Percentiles rank a stretch among this genome's conserved stretches.
Evolutionary conservation across 139 green algal genomes (phyloP).

Genomic region (Axilococcus clingmanii): DNA sequence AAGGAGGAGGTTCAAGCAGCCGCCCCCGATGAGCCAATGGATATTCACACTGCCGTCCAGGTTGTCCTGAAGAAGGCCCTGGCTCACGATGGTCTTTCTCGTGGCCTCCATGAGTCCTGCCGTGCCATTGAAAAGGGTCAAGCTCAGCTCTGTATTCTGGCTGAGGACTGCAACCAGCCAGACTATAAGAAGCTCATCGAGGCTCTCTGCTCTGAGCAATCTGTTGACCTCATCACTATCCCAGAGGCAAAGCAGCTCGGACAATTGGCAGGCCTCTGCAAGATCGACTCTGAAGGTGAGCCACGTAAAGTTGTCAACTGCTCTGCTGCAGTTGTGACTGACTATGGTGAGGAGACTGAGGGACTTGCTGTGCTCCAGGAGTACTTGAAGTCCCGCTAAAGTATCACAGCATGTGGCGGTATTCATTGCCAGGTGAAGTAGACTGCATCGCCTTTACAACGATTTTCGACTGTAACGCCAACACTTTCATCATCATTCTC

Average conservation of each 20-base stretch:
- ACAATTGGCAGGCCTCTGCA: slow-evolving; percentile 91
- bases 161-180: slow-evolving; percentile 97
- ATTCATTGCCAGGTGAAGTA: no score
- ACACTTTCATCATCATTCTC: slow-evolving; percentile 1
- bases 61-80: slow-evolving; percentile 97
- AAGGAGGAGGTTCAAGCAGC: slow-evolving; percentile 34
- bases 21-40: slow-evolving; percentile 86
- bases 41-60: slow-evolving; percentile 90
- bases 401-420: no score
- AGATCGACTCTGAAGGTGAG: slow-evolving; percentile 95
- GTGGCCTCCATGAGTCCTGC: slow-evolving; percentile 87
- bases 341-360: slow-evolving; percentile 97
- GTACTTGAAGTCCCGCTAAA: slow-evolving; percentile 77
- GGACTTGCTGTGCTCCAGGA: slow-evolving; percentile 86
- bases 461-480: no score
- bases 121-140: slow-evolving; percentile 67
- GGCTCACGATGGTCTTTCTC: slow-evolving; percentile 88
- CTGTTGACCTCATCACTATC: slow-evolving; percentile 89
- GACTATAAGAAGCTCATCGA: slow-evolving; percentile 99
- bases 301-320: slow-evolving; percentile 94
- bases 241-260: slow-evolving; percentile 85
- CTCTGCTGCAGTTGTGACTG: slow-evolving; percentile 86
- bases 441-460: no score
- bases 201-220: slow-evolving; percentile 93
- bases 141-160: slow-evolving; percentile 92